Percentiles rank a stretch among this genome's conserved stretches.
Conservation (phyloP, 805 yeast genomes). For the Pichia cephalocereana region DNA sequence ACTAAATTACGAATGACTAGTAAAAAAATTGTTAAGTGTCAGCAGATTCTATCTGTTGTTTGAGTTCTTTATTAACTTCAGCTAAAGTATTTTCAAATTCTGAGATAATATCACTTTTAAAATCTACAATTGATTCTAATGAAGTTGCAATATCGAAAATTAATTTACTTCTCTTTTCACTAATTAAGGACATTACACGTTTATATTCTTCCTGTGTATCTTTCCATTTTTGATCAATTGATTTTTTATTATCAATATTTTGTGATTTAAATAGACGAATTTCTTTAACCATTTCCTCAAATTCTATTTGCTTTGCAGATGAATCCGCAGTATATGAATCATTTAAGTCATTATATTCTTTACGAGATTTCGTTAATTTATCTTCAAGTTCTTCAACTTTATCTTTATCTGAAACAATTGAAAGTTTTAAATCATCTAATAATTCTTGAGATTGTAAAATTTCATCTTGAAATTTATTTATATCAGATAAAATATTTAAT, state of each 20-base stretch:
- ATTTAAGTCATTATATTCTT: conserved; percentile 12
- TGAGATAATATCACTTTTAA: conserved; percentile 60
- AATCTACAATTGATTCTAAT: conserved; percentile 50
- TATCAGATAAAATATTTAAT: conserved; percentile 23
- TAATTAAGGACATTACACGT: conserved; percentile 38
- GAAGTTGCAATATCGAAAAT: conserved; percentile 46
- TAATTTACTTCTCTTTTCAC: conserved; percentile 37
- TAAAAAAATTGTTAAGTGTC: neutral
- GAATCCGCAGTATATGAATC: conserved; percentile 13
- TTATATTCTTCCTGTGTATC: conserved; percentile 44
- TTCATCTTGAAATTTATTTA: conserved; percentile 41
- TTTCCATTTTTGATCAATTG: conserved; percentile 31
- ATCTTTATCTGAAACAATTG: conserved; percentile 48
- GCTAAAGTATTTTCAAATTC: conserved; percentile 40
- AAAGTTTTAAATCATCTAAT: conserved; percentile 47
- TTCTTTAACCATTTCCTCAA: conserved; percentile 14
- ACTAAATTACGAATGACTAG: neutral
- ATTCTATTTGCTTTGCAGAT: conserved; percentile 10
- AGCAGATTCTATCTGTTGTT: neutral
- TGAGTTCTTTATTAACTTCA: conserved; percentile 6
- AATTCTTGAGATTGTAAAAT: conserved; percentile 47
- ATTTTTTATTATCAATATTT: conserved; percentile 10
- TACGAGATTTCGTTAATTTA: conserved; percentile 26
- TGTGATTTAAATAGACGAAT: conserved; percentile 9
- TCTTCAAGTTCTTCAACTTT: conserved; percentile 49